These are phyloP conservation scores for Trichomonascus vanleenenianus DNA, from an alignment of 805 yeast species.

Conservation along the genomic window DNA sequence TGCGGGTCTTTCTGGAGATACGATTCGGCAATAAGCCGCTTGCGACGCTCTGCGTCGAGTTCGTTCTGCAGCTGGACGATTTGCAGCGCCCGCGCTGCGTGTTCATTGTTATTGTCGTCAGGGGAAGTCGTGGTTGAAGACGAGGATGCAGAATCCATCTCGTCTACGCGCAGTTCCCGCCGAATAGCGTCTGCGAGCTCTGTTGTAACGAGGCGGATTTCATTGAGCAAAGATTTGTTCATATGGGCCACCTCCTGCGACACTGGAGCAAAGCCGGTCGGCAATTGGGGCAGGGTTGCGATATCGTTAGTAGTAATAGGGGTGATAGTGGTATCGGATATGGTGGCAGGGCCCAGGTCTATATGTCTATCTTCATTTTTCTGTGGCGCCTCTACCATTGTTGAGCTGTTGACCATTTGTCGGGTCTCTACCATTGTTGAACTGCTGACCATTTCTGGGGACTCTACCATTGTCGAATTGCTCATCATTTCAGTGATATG, in stretches of 20 bases:
- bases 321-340: constrained; percentile 5
- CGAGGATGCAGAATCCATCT: not conserved
- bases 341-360: no score
- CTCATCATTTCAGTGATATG: no score
- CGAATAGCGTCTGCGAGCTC: constrained; percentile 32
- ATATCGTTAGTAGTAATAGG: constrained; percentile 6
- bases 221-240: constrained; percentile 24
- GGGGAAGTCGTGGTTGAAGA: constrained; percentile 1
- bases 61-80: constrained; percentile 23
- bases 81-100: constrained; percentile 10
- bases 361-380: no score
- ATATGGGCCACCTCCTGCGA: constrained; percentile 13
- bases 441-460: no score
- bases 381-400: no score
- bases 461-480: no score
- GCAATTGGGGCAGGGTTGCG: not conserved
- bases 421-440: no score
- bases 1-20: constrained; percentile 9
- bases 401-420: no score
- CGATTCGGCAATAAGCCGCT: constrained; percentile 22
- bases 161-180: constrained; percentile 26
- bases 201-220: constrained; percentile 27
- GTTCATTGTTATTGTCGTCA: constrained; percentile 9
- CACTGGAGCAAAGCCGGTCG: no score
- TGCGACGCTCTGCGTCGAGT: constrained; percentile 27